These are phyloP conservation scores for Claviceps sorghi DNA, from an alignment of 2,329 filamentous ascomycete genomes.

Conservation along the genomic window DNA sequence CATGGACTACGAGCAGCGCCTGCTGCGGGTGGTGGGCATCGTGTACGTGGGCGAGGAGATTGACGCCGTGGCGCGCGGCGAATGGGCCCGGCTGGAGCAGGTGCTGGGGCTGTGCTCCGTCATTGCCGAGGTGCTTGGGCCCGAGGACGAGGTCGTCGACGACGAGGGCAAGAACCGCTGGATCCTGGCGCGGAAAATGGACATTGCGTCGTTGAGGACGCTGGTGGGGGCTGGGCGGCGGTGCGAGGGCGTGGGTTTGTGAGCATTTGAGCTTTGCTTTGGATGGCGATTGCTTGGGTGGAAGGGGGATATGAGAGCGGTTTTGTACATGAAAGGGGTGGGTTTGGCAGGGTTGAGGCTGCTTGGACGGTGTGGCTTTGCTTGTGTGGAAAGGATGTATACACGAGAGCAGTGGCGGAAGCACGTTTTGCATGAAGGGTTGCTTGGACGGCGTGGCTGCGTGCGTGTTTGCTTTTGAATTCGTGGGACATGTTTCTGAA, in stretches of 20 bases:
- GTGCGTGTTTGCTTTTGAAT: too few species aligned
- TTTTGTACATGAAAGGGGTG: too few species aligned
- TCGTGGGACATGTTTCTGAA: too few species aligned
- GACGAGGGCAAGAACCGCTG: conserved; percentile 10
- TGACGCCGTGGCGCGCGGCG: conserved; percentile 8
- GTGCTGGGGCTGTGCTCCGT: conserved; percentile 14
- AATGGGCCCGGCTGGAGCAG: conserved; percentile 14
- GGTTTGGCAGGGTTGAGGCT: too few species aligned
- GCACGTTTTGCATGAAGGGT: too few species aligned
- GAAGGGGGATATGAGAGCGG: too few species aligned
- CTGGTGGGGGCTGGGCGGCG: conserved; percentile 5
- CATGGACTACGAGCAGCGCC: conserved; percentile 11
- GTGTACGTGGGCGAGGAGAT: conserved; percentile 17
- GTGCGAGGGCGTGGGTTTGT: neutral
- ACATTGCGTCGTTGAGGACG: conserved; percentile 13
- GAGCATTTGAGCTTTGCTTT: too few species aligned
- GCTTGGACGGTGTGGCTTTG: too few species aligned
- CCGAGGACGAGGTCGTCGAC: conserved; percentile 8
- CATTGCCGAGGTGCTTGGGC: conserved; percentile 13
- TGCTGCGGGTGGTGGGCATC: conserved; percentile 12
- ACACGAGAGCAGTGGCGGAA: too few species aligned
- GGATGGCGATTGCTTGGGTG: too few species aligned
- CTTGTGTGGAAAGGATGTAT: too few species aligned
- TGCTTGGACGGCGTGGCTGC: too few species aligned
- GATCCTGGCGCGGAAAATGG: conserved; percentile 12